Evolutionary conservation across 179 eudicot species (phyloP), one percentile per base, ranked within the genome.

Genomic region (Sideroxylon spinosum): DNA sequence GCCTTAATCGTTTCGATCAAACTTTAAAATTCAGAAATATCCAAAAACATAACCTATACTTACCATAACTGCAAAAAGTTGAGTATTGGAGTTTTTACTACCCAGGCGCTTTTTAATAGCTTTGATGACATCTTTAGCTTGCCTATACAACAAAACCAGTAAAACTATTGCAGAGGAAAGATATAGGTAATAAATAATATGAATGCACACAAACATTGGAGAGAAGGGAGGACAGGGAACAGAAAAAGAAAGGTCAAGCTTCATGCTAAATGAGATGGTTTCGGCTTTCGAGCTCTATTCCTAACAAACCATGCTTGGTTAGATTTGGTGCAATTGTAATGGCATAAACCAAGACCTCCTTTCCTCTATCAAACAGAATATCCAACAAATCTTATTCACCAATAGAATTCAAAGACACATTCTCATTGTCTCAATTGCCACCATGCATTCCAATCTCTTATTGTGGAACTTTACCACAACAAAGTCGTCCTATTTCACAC

Each of bases 121-220:
- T 85, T 92, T 94, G 52, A 92, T 88, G 72, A 92, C 92, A 84
- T 88, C 94, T 87, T 83, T 91, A 22, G 97, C 95, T 81, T 90
- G 92, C 90, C 97, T 95, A 88, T 81, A 85, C 63, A 78, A 82
- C 62, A 44, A 49, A 75, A 71, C 48, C 81, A 68, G 48, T 49
- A 28, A 76, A 74, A 80, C 67, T 48, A 19, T 76, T 11, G 25
- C 59, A 29, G 81, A 76, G 60, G 53, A 59, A 82, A 8, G 60
- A 13, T 3, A 72, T 25, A 60, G 32, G 63, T 20, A 65, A 32
- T 53, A 53, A 11, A 53, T 12, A 9, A 25, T 9, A 50, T 6
- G 50, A 10, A 62, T 75, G 55, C 9, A 49, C 44, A 37, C 44
- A 37, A 37, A 37, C 44, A 78, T 44, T 55, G 12, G 48, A 48